phyloP scores from a whole-genome alignment of 73 alveolate genomes.

The Strombidium stylifer region DNA sequence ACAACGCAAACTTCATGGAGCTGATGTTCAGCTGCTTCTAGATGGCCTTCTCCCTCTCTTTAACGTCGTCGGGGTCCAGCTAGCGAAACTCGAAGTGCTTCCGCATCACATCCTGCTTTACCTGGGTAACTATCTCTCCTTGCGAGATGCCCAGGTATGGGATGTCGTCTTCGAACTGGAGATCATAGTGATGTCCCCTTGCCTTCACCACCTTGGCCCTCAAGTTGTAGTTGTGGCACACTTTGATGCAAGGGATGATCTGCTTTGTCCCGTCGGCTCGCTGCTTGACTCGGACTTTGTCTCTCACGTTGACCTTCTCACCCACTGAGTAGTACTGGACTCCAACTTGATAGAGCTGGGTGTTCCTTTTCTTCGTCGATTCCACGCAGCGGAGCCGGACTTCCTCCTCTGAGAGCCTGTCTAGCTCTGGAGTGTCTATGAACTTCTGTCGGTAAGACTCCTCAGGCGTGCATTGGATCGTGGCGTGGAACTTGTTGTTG shows the following conservation, averaged over 20 bases:
- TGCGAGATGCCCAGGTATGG: background rate
- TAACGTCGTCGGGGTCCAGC: too few relatives aligned
- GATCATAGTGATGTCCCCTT: conserved; percentile 1
- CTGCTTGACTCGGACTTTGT: background rate
- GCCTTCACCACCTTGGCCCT: background rate
- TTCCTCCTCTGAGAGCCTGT: background rate
- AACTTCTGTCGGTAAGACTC: background rate
- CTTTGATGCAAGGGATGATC: background rate
- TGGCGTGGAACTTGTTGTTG: conserved; percentile 1
- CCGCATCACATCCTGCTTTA: background rate
- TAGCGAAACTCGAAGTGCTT: too few relatives aligned
- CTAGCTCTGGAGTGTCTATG: background rate
- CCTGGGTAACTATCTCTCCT: background rate
- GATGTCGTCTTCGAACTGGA: conserved; percentile 1
- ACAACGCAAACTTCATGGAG: too few relatives aligned
- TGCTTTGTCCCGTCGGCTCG: background rate
- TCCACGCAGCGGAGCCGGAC: background rate
- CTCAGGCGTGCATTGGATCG: conserved; percentile 6
- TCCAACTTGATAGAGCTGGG: background rate
- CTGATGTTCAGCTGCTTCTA: too few relatives aligned
- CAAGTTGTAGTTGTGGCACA: background rate
- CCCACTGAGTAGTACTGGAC: background rate
- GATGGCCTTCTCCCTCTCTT: too few relatives aligned
- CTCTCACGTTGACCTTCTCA: background rate
- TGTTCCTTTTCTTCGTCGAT: background rate